Evolutionary conservation across 148 eudicot species (phyloP).

Genomic region (Rhododendron griersonianum): DNA sequence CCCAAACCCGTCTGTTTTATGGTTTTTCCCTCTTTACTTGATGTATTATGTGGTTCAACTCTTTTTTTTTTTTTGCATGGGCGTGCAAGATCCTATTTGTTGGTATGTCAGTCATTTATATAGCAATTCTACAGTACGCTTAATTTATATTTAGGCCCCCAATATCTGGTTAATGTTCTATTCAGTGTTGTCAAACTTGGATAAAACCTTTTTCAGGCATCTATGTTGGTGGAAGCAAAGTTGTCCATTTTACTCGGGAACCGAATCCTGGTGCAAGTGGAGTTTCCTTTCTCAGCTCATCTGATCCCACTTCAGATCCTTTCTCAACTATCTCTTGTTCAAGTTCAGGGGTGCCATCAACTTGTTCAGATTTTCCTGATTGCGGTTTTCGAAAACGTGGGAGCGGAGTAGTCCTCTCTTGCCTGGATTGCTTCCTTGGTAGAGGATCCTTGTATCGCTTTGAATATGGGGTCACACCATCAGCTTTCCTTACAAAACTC

Average conservation of each 20-base stretch:
- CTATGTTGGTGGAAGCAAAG: constrained; percentile 32
- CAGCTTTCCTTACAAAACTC: constrained; percentile 23
- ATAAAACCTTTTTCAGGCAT: constrained; percentile 22
- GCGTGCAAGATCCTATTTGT: not conserved
- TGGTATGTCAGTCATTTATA: not conserved
- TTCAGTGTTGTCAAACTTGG: not conserved
- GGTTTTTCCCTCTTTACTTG: not conserved
- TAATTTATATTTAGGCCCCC: not conserved
- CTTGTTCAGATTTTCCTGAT: constrained; percentile 20
- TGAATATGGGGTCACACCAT: constrained; percentile 26
- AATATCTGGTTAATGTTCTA: not conserved
- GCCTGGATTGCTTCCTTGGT: constrained; percentile 34
- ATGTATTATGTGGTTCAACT: not conserved
- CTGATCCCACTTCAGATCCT: not conserved
- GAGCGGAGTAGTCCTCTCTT: constrained; percentile 33
- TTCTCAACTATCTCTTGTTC: not conserved
- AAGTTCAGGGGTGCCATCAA: constrained; percentile 6
- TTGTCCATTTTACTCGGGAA: constrained; percentile 33
- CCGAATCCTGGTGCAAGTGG: not conserved
- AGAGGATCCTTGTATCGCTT: constrained; percentile 24
- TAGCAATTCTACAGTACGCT: not conserved
- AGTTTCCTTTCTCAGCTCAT: constrained; percentile 11
- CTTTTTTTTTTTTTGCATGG: not conserved
- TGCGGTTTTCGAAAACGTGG: constrained; percentile 23
- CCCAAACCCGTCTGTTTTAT: not conserved